Evolutionary conservation across 306 rosid species (phyloP).

Genomic region (Argentina anserina): DNA sequence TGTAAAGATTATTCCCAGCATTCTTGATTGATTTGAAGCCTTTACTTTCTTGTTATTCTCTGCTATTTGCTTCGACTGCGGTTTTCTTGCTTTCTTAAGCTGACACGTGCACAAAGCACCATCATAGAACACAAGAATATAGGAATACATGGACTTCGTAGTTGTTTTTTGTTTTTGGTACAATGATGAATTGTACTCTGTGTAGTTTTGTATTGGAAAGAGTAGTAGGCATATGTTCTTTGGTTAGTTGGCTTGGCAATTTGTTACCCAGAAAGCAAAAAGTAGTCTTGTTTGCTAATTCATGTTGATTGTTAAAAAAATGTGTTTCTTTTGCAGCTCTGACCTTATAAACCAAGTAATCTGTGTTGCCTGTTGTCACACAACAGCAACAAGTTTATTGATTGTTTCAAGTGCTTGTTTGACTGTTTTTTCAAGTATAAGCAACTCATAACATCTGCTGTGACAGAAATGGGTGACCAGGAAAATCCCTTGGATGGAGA

Average conservation of each 20-base stretch:
- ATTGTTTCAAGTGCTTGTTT: not conserved
- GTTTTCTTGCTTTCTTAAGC: not conserved
- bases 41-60: not conserved
- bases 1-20: not conserved
- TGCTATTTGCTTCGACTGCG: not conserved
- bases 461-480: not conserved
- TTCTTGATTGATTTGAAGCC: not conserved
- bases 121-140: not conserved
- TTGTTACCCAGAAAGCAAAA: constrained; percentile 1
- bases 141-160: not conserved
- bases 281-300: not conserved
- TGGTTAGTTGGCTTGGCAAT: not conserved
- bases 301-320: not conserved
- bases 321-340: not conserved
- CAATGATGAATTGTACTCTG: not conserved
- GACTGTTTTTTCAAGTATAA: not conserved
- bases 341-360: not conserved
- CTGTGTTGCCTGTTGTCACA: not conserved
- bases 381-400: not conserved
- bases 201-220: not conserved
- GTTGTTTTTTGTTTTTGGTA: not conserved
- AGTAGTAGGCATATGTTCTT: not conserved
- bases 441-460: not conserved
- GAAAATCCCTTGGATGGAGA: not conserved
- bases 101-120: not conserved